phyloP scores from a whole-genome alignment of 2,329 filamentous ascomycete genomes.

The Cladosporium sp. region DNA sequence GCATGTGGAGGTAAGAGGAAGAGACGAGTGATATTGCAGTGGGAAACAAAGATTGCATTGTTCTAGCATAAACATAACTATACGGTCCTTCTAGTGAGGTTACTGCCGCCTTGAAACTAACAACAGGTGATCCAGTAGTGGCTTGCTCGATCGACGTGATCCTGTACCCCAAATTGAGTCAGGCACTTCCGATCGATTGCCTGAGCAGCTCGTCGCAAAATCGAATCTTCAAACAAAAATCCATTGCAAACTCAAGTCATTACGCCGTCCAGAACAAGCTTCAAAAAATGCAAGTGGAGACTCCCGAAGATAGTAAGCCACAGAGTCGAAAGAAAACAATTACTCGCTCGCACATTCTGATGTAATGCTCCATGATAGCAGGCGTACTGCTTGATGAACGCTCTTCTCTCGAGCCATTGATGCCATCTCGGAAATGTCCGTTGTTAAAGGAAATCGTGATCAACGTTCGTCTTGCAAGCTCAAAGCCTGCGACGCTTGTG shows the following conservation, averaged over 20 bases:
- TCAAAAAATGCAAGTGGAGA: neutral
- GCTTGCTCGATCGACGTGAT: too few relatives aligned
- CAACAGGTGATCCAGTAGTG: too few relatives aligned
- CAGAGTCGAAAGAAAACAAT: neutral
- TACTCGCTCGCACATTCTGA: neutral
- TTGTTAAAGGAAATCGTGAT: neutral
- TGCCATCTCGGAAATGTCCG: neutral
- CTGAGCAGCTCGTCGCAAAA: neutral
- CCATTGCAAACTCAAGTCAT: neutral
- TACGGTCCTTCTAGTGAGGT: neutral
- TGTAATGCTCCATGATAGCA: neutral
- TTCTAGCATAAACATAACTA: neutral
- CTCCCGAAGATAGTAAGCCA: neutral
- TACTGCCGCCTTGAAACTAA: neutral
- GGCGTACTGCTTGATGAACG: neutral
- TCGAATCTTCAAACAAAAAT: neutral
- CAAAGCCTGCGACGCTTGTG: neutral
- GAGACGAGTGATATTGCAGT: neutral
- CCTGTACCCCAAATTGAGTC: too few relatives aligned
- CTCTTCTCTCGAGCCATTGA: neutral
- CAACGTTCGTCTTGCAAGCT: neutral
- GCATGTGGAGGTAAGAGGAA: too few relatives aligned
- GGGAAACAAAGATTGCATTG: neutral
- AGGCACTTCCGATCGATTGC: neutral
- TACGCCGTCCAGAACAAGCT: neutral